phyloP scores from a whole-genome alignment of 139 green algal species.

The Coelastrella sp. region DNA sequence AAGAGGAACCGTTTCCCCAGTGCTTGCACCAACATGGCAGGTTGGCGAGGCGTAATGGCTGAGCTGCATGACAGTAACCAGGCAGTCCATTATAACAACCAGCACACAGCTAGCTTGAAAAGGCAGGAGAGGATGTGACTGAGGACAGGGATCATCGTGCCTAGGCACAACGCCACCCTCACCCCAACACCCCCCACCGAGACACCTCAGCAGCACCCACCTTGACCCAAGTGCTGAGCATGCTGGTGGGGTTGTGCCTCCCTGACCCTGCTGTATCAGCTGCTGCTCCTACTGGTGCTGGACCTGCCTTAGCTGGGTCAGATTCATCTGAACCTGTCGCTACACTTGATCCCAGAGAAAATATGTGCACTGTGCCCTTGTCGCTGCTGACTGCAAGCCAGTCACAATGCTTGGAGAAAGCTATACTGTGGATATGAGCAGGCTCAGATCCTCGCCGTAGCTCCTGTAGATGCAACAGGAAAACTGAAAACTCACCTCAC shows the following conservation, averaged over 20 bases:
- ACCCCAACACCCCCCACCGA: background rate
- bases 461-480: conserved; percentile 72
- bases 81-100: background rate
- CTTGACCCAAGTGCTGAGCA: conserved; percentile 40
- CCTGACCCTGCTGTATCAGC: conserved; percentile 1
- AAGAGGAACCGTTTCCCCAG: too few species aligned
- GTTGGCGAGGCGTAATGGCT: background rate
- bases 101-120: too few species aligned
- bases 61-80: background rate
- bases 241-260: conserved; percentile 43
- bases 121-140: too few species aligned
- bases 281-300: conserved; percentile 20
- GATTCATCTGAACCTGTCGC: conserved; percentile 37
- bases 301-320: conserved; percentile 24
- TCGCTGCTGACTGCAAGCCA: conserved; percentile 92
- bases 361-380: conserved; percentile 95
- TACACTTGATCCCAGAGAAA: conserved; percentile 76
- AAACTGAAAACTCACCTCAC: background rate
- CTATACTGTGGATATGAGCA: conserved; percentile 88
- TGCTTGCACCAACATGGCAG: background rate
- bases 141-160: too few species aligned
- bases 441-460: conserved; percentile 90
- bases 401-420: conserved; percentile 78
- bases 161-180: background rate
- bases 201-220: background rate